Evolutionary conservation across 1,284 basidiomycete genomes (phyloP), one percentile per base, ranked within the genome.

Genomic region (Prillingera fragicola): DNA sequence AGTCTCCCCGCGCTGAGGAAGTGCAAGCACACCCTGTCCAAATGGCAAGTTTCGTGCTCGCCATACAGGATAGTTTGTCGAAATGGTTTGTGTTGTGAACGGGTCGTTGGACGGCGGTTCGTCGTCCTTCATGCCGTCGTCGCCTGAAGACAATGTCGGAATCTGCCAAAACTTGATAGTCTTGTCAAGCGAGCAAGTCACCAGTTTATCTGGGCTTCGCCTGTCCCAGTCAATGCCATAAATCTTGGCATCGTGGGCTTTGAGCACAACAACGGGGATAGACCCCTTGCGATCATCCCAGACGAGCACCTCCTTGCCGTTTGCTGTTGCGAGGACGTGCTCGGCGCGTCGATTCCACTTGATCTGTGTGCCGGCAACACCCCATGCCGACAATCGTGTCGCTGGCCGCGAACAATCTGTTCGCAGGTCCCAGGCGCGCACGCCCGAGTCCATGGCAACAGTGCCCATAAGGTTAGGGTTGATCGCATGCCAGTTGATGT

Each of bases 161-260:
- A 71, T 77, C 50, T 83, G 77, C 84, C 87, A 88, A 8, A 83
- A 77, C 69, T 94, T 95, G 73, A 95, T 88, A 0, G 86, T 85
- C 65, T 84, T 87, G 75, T 95, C 91, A 0, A 96, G 75, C 1
- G 87, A 90, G 62, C 91, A 96, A 1, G 90, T 94, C 4, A 92
- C 81, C 27, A 96, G 77, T 58, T 88, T 83, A 57, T 84, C 78
- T n/a, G 77, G 73, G 38, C 75, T 71, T 19, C 78, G 74, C 38
- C 88, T 80, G 5, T 87, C 84, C 90, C 91, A 96, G 69, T 95
- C 91, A 41, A 96, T 90, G 1, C 91, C 91, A 56, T 95, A 95
- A 36, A 95, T 94, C 71, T 91, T 89, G 12, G 86, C 81, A 17
- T 75, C 76, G 61, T 96, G 91, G 0, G 87, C 91, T 26, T 77